A percentile compares a stretch with the other conserved stretches of the same genome.
Conservation (phyloP, 352 stramenopile species). For the Aphanomyces euteiches region DNA sequence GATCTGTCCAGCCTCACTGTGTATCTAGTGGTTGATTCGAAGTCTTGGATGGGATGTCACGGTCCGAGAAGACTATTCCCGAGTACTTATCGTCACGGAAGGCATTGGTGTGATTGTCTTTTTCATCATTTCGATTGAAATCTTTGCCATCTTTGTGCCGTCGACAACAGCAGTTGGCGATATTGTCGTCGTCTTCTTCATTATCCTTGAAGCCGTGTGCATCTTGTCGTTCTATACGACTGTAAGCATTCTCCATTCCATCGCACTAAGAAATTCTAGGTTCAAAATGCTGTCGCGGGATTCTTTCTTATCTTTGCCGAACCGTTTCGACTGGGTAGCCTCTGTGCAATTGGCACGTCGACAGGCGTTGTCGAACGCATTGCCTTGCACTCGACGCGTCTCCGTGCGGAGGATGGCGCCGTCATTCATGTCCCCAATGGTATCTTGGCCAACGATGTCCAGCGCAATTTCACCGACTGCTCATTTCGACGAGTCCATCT, state of each 20-base stretch:
- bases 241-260: slow-evolving; percentile 35
- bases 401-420: slow-evolving; percentile 60
- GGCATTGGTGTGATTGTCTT: slow-evolving; percentile 65
- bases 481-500: slow-evolving; percentile 57
- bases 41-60: slow-evolving; percentile 74
- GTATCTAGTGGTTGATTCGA: slow-evolving; percentile 56
- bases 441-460: slow-evolving; percentile 66
- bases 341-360: slow-evolving; percentile 49
- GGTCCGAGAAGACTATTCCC: slow-evolving; percentile 59
- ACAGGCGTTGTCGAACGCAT: slow-evolving; percentile 70
- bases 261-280: slow-evolving; percentile 33
- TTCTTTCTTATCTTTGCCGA: slow-evolving; percentile 84
- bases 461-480: slow-evolving; percentile 54
- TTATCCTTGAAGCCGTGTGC: slow-evolving; percentile 50
- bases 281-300: slow-evolving; percentile 77
- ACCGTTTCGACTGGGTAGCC: slow-evolving; percentile 66
- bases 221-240: slow-evolving; percentile 64
- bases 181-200: slow-evolving; percentile 62
- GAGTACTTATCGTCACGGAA: slow-evolving; percentile 77
- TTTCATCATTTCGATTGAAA: slow-evolving; percentile 69
- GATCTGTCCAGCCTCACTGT: not conserved
- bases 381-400: slow-evolving; percentile 65
- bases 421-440: slow-evolving; percentile 77
- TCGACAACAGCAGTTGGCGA: slow-evolving; percentile 59
- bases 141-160: slow-evolving; percentile 77